Evolutionary conservation across 208 protist genomes (phyloP).

Genomic region (Acanthamoeba sp.): DNA sequence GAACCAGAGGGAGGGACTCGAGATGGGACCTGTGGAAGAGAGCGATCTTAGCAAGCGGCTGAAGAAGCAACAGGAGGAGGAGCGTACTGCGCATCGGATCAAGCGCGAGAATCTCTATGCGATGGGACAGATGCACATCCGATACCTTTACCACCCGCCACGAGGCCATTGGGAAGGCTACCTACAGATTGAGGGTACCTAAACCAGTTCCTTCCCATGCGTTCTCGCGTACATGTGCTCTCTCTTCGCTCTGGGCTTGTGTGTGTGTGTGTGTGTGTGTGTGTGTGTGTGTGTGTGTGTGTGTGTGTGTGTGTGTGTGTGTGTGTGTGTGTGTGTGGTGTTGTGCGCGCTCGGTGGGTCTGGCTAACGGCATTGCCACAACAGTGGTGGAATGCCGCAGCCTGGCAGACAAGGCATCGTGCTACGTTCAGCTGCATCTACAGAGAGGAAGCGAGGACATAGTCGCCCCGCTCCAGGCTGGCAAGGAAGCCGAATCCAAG

Average conservation of each 20-base stretch:
- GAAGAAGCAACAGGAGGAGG: not conserved
- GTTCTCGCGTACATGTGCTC: too few relatives aligned
- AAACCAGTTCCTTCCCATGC: not conserved
- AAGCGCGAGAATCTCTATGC: slow-evolving; percentile 25
- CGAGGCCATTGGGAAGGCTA: slow-evolving; percentile 22
- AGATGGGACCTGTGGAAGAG: not conserved
- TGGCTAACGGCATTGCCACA: not conserved
- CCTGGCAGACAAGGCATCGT: not conserved
- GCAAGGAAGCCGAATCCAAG: not conserved
- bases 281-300: not conserved
- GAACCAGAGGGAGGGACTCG: not conserved
- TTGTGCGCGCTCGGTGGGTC: too few relatives aligned
- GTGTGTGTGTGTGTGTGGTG: not conserved
- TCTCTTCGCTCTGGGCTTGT: too few relatives aligned
- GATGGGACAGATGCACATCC: not conserved
- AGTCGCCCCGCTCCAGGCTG: not conserved
- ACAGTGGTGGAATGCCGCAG: slow-evolving; percentile 4
- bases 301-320: not conserved
- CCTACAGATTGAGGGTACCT: not conserved
- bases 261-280: not conserved
- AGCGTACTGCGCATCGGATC: not conserved
- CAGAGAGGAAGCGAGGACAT: slow-evolving; percentile 5
- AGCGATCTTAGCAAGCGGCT: slow-evolving; percentile 7
- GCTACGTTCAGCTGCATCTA: not conserved
- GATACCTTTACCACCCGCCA: not conserved